These are phyloP conservation scores for Solanum pinnatisectum DNA, from an alignment of 257 asterid genomes.

Conservation along the genomic window DNA sequence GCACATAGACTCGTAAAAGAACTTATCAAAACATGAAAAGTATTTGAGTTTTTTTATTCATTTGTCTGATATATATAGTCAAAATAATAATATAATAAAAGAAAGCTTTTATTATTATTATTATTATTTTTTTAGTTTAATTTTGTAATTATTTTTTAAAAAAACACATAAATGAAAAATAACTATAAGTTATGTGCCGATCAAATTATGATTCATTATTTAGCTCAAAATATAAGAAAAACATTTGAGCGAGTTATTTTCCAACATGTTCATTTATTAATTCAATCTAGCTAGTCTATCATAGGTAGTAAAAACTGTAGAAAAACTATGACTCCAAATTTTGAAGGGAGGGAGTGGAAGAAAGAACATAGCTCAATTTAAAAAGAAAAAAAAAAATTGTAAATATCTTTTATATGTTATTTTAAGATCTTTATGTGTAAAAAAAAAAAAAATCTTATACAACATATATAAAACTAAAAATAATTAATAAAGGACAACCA, in stretches of 20 bases:
- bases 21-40: not conserved
- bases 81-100: no score
- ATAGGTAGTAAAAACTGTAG: no score
- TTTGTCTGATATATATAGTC: not conserved
- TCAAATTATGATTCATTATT: not conserved
- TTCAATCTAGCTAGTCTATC: not conserved
- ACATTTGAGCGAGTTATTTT: no score
- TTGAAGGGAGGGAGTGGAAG: not conserved
- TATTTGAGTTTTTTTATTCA: not conserved
- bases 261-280: not conserved
- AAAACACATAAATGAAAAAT: not conserved
- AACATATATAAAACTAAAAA: not conserved
- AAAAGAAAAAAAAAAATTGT: not conserved
- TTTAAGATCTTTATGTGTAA: not conserved
- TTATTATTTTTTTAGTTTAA: no score
- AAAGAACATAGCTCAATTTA: not conserved
- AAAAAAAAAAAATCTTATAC: not conserved
- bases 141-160: not conserved
- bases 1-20: not conserved
- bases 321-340: not conserved
- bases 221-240: not conserved
- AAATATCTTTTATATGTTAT: not conserved
- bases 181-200: not conserved
- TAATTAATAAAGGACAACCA: not conserved
- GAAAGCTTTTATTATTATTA: no score